Conservation (phyloP, 192 early-diverging fungal species). For the Pilaira anomala region DNA sequence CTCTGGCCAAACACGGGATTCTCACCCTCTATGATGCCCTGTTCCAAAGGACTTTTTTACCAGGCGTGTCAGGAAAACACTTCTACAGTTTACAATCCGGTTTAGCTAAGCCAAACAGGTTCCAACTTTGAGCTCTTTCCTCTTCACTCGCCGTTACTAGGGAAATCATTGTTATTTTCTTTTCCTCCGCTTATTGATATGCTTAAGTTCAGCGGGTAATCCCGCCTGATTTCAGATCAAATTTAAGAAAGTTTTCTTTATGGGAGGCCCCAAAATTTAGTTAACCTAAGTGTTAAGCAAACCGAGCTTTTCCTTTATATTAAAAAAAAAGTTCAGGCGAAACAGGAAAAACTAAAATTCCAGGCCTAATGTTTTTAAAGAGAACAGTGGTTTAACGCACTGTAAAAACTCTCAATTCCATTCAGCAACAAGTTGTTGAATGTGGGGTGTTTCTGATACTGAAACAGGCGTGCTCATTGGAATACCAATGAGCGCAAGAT, state of each 20-base stretch:
- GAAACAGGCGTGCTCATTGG: slow-evolving; percentile 5
- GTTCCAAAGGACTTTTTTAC: slow-evolving; percentile 64
- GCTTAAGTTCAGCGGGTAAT: slow-evolving; percentile 76
- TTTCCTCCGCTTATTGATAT: slow-evolving; percentile 79
- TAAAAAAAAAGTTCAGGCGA: too few relatives aligned
- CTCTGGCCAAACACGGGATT: slow-evolving; percentile 56
- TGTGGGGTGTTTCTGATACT: not conserved
- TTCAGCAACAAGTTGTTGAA: not conserved
- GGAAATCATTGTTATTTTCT: slow-evolving; percentile 80
- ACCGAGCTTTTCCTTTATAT: too few relatives aligned
- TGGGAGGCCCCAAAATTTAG: not conserved
- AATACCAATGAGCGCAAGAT: slow-evolving; percentile 8
- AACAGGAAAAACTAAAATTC: too few relatives aligned
- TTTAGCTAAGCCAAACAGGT: slow-evolving; percentile 45
- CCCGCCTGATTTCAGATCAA: slow-evolving; percentile 61
- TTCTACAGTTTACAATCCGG: slow-evolving; percentile 64
- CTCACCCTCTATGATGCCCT: slow-evolving; percentile 72
- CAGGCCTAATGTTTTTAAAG: too few relatives aligned
- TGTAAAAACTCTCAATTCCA: not conserved
- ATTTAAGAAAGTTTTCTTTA: slow-evolving; percentile 18
- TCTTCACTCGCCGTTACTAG: slow-evolving; percentile 76
- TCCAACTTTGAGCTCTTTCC: slow-evolving; percentile 70
- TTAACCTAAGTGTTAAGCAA: too few relatives aligned
- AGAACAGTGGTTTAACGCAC: too few relatives aligned
- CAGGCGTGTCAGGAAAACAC: slow-evolving; percentile 37